phyloP scores from a whole-genome alignment of 345 rosid genomes.

The Aethionema arabicum region DNA sequence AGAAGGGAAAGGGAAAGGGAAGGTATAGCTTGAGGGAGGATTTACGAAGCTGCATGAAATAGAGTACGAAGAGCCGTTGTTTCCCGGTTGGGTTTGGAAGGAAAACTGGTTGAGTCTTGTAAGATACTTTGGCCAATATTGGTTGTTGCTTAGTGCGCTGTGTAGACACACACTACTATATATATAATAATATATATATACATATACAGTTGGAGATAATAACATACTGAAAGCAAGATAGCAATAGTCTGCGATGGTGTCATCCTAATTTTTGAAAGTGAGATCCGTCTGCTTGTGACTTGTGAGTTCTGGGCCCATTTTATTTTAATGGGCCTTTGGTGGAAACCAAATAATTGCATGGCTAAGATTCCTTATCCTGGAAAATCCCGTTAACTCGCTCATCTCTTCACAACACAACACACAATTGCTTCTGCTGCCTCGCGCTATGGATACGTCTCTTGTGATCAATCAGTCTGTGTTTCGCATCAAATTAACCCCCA shows the following conservation, averaged over 20 bases:
- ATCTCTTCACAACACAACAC: background rate
- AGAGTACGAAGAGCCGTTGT: slow-evolving; percentile 10
- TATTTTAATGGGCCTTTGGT: too few relatives aligned
- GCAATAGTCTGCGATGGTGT: too few relatives aligned
- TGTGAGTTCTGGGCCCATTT: slow-evolving; percentile 3
- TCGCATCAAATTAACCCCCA: slow-evolving; percentile 38
- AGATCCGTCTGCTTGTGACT: too few relatives aligned
- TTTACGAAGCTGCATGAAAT: slow-evolving; percentile 10
- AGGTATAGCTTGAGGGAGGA: slow-evolving; percentile 2
- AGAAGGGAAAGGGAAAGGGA: slow-evolving; percentile 1
- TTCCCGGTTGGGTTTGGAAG: slow-evolving; percentile 13
- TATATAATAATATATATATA: background rate
- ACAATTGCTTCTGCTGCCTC: background rate
- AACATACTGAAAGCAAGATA: background rate
- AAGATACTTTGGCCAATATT: slow-evolving; percentile 6
- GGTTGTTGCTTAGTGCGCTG: slow-evolving; percentile 19
- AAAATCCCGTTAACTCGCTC: slow-evolving; percentile 23
- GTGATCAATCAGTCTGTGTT: slow-evolving; percentile 45
- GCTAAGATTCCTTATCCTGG: slow-evolving; percentile 33
- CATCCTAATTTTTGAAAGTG: background rate
- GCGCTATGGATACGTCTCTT: slow-evolving; percentile 52
- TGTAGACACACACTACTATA: slow-evolving; percentile 23
- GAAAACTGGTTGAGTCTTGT: slow-evolving; percentile 3
- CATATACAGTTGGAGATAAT: background rate
- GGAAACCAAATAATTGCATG: slow-evolving; percentile 8